Percentiles rank a stretch among this genome's conserved stretches.
These are phyloP conservation scores for Populus davidiana DNA, from an alignment of 345 rosid species.

Conservation along the genomic window DNA sequence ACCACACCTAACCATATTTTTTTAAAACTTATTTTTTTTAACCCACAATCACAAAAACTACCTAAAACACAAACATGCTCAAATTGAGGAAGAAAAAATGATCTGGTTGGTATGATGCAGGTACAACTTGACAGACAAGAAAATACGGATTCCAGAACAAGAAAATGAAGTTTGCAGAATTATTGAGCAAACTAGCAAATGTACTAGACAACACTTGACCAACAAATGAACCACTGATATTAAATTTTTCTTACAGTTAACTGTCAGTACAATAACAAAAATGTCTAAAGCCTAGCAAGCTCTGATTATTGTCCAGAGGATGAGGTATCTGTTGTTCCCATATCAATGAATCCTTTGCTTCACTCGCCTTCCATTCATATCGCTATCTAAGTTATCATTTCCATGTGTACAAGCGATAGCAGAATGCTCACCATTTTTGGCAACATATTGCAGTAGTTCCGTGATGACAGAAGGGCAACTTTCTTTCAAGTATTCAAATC, in stretches of 20 bases:
- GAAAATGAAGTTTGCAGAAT: not conserved
- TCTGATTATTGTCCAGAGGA: not conserved
- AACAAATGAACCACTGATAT: slow-evolving; percentile 9
- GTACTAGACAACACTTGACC: not conserved
- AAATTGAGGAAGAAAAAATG: not conserved
- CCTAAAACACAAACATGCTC: too few relatives aligned
- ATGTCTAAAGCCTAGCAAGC: slow-evolving; percentile 18
- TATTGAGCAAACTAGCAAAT: not conserved
- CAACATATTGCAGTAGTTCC: slow-evolving; percentile 36
- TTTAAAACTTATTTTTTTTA: too few relatives aligned
- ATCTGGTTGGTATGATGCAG: not conserved
- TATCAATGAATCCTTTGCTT: slow-evolving; percentile 64
- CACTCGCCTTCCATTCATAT: slow-evolving; percentile 60
- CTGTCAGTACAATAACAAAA: slow-evolving; percentile 29
- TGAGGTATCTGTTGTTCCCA: slow-evolving; percentile 9
- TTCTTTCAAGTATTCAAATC: slow-evolving; percentile 26
- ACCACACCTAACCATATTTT: too few relatives aligned
- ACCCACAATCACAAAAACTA: too few relatives aligned
- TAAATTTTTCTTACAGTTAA: slow-evolving; percentile 6
- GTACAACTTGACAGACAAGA: not conserved
- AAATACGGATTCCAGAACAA: not conserved
- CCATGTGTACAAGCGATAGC: slow-evolving; percentile 39
- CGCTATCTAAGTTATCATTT: slow-evolving; percentile 52
- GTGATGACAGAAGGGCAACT: slow-evolving; percentile 32
- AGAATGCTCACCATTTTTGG: slow-evolving; percentile 56